phyloP scores from a whole-genome alignment of 116 monocot species.

The Dioscorea cayenensis region DNA sequence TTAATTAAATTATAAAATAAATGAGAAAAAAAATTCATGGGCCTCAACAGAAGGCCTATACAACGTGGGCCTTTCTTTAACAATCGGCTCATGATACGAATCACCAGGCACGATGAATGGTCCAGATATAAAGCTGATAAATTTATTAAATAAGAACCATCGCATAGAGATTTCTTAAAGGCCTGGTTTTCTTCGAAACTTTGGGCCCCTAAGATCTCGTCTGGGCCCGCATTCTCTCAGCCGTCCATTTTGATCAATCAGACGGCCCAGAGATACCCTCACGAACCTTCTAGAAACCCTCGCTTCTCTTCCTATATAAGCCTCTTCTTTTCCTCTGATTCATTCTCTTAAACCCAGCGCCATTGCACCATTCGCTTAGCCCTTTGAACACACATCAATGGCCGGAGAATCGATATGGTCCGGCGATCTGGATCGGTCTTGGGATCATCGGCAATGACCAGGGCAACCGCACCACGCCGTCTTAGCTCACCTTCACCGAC shows the following conservation, averaged over 20 bases:
- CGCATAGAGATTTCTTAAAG: too few species aligned
- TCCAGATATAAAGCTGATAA: too few species aligned
- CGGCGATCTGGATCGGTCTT: slow-evolving; percentile 64
- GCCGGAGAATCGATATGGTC: slow-evolving; percentile 35
- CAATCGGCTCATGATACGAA: too few species aligned
- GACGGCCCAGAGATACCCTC: not conserved
- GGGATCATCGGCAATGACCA: slow-evolving; percentile 73
- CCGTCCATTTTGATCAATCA: not conserved
- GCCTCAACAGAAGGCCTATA: too few species aligned
- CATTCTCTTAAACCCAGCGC: not conserved
- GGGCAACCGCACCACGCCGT: slow-evolving; percentile 64
- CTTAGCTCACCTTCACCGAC: slow-evolving; percentile 74
- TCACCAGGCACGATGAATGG: too few species aligned
- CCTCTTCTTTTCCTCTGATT: not conserved
- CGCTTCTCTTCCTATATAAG: not conserved
- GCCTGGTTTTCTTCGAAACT: too few species aligned
- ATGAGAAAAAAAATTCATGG: too few species aligned
- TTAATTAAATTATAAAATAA: too few species aligned
- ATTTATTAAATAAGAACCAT: too few species aligned
- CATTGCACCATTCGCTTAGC: not conserved
- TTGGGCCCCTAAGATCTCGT: too few species aligned
- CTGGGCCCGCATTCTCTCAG: not conserved
- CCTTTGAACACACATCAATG: not conserved
- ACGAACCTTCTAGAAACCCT: not conserved
- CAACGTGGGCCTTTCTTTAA: too few species aligned